Evolutionary conservation across 176 grass and related monocot species (phyloP), one percentile per base, ranked within the genome.

Genomic region (Zoysia pacifica): DNA sequence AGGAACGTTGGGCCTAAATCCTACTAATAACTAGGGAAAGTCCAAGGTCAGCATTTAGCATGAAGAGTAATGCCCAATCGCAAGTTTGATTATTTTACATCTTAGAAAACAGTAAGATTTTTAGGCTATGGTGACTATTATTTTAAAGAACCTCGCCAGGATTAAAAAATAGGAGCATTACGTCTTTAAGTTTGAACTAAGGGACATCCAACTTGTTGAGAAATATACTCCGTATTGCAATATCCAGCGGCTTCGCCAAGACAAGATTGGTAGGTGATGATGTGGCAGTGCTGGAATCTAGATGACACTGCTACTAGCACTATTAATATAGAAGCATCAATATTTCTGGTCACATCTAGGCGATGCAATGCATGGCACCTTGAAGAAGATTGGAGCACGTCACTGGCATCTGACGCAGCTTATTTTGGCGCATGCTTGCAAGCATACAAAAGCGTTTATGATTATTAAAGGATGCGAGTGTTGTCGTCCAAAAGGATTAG

Each of bases 211-310:
- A 52, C 63, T 75, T 70, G 28, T 28, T 28, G 72, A 42, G 46
- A 40, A 28, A 28, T 28, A 28, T 28, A 28, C 28, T 28, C 28
- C 28, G 28, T 28, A 28, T 28, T 20, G 12, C 45, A 78, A 50
- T 8, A 36, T 45, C 42, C 7, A 37, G 67, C 51, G 48, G 11
- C 8, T 73, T 73, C 51, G 19, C 14, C 14, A 73, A 63, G 10
- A 19, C 58, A 48, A 73, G 38, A 62, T 75, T 10, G 75, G 63
- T 54, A 28, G 28, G 28, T 28, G 28, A 28, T 28, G 28, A 28
- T 62, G 75, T 84, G 62, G 68, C 80, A 73, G 50, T 14, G 73
- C 86, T 73, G 47, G 69, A 64, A 82, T 43, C 46, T 52, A 52
- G 40, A 72, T 65, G 64, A 13, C 9, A 47, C 20, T 36, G 36